Percentiles rank a stretch among this genome's conserved stretches.
Conservation (phyloP, 192 early-diverging fungal genomes). For the Phlyctochytrium bullatum region DNA sequence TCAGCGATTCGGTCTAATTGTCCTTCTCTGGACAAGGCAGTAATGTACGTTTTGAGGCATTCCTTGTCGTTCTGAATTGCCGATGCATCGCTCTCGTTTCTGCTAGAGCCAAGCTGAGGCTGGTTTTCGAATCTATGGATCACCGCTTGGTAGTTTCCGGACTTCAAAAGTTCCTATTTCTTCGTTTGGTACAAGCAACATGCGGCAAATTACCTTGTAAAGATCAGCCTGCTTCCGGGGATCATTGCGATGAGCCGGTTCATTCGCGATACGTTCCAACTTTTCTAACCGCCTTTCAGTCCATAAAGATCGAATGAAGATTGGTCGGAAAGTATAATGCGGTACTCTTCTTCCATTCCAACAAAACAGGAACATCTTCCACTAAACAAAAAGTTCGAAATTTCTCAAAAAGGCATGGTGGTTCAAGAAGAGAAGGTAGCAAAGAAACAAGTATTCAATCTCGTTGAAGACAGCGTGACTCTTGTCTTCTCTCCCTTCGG, state of each 20-base stretch:
- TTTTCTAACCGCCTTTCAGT: constrained; percentile 26
- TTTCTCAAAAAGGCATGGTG: too few species aligned
- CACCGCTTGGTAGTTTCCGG: constrained; percentile 26
- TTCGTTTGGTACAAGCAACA: not conserved
- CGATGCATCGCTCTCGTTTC: not conserved
- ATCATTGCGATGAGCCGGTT: constrained; percentile 20
- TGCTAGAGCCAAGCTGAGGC: constrained; percentile 32
- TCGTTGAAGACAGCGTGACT: not conserved
- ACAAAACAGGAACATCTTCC: not conserved
- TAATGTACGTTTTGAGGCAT: constrained; percentile 30
- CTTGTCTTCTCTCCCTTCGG: not conserved
- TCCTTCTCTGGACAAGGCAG: constrained; percentile 37
- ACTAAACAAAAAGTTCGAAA: too few species aligned
- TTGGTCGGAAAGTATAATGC: not conserved
- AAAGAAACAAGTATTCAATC: too few species aligned
- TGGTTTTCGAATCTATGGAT: constrained; percentile 48
- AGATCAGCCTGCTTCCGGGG: constrained; percentile 33
- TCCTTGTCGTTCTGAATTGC: constrained; percentile 40
- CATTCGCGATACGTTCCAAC: constrained; percentile 31
- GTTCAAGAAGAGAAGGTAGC: too few species aligned
- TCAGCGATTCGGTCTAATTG: constrained; percentile 29
- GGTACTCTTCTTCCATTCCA: not conserved
- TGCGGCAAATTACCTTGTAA: constrained; percentile 23
- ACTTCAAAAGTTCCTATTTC: constrained; percentile 24
- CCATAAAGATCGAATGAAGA: constrained; percentile 22